Evolutionary conservation across 2,329 filamentous ascomycete species (phyloP).

Genomic region (Xylariaceae sp.): DNA sequence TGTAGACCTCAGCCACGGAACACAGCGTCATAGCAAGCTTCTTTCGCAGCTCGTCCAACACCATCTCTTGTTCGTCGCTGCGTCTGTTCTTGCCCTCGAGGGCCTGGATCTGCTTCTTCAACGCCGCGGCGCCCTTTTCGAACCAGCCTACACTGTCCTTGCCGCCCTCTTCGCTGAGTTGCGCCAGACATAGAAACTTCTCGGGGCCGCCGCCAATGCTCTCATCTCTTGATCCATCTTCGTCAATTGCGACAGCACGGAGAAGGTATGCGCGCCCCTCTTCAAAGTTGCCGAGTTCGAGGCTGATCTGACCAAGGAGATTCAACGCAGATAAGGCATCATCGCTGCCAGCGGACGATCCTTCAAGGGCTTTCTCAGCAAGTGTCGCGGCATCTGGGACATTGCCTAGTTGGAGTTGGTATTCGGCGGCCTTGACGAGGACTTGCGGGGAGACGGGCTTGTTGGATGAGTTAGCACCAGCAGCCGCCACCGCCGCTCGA

Average conservation of each 20-base stretch:
- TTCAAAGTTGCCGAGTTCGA: constrained; percentile 79
- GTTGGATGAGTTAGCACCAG: constrained; percentile 7
- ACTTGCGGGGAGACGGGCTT: constrained; percentile 29
- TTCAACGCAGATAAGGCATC: constrained; percentile 65
- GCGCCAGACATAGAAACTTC: constrained; percentile 92
- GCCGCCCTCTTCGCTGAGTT: constrained; percentile 72
- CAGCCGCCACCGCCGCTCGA: constrained; percentile 19
- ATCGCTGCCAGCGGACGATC: constrained; percentile 33
- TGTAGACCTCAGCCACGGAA: constrained; percentile 93
- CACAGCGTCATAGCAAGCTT: constrained; percentile 91
- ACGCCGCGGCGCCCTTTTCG: constrained; percentile 64
- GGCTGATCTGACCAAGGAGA: constrained; percentile 73
- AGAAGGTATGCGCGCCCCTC: constrained; percentile 69
- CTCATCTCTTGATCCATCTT: constrained; percentile 67
- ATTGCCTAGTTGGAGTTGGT: constrained; percentile 30
- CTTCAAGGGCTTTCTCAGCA: constrained; percentile 29
- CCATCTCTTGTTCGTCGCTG: constrained; percentile 31
- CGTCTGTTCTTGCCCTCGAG: constrained; percentile 41
- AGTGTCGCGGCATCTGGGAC: constrained; percentile 27
- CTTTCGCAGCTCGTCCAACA: constrained; percentile 64
- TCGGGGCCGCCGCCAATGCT: constrained; percentile 78
- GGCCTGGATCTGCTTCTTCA: constrained; percentile 67
- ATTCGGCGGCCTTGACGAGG: constrained; percentile 32
- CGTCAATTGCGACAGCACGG: constrained; percentile 70
- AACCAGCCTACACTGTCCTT: constrained; percentile 64